These are phyloP conservation scores for Exutisphaerella laricina DNA, from an alignment of 2,329 filamentous ascomycete species.

Conservation along the genomic window DNA sequence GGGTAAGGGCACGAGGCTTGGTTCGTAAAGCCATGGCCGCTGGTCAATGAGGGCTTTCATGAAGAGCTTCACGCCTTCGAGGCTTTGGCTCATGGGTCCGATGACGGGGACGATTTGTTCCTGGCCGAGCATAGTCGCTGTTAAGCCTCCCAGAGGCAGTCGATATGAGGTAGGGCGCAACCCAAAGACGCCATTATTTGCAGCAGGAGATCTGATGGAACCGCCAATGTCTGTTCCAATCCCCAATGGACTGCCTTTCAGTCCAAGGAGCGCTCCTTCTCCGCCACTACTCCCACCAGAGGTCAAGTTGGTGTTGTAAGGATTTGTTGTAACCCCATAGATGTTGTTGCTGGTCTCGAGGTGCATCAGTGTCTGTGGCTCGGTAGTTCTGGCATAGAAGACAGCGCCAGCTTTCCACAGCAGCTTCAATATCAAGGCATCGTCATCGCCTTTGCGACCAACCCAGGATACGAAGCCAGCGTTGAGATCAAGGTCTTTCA, in stretches of 20 bases:
- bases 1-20: constrained; percentile 54
- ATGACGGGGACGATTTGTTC: constrained; percentile 47
- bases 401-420: constrained; percentile 46
- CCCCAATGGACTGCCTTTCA: constrained; percentile 49
- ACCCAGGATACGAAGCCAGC: constrained; percentile 49
- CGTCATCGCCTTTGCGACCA: constrained; percentile 40
- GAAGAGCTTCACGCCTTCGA: constrained; percentile 51
- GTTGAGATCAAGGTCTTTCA: constrained; percentile 46
- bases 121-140: constrained; percentile 34
- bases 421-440: constrained; percentile 45
- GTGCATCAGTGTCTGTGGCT: constrained; percentile 53
- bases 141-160: constrained; percentile 40
- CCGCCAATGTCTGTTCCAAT: constrained; percentile 46
- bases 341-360: constrained; percentile 49
- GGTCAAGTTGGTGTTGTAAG: constrained; percentile 48
- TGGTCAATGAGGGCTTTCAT: constrained; percentile 47
- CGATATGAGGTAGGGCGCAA: constrained; percentile 41
- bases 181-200: constrained; percentile 44
- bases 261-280: constrained; percentile 51
- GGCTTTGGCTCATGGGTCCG: constrained; percentile 51
- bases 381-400: constrained; percentile 49
- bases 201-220: constrained; percentile 45
- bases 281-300: constrained; percentile 53
- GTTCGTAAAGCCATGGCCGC: constrained; percentile 54
- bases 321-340: constrained; percentile 51